These are phyloP conservation scores for Aspergillus sp. DNA, from an alignment of 2,329 filamentous ascomycete species.

Conservation along the genomic window DNA sequence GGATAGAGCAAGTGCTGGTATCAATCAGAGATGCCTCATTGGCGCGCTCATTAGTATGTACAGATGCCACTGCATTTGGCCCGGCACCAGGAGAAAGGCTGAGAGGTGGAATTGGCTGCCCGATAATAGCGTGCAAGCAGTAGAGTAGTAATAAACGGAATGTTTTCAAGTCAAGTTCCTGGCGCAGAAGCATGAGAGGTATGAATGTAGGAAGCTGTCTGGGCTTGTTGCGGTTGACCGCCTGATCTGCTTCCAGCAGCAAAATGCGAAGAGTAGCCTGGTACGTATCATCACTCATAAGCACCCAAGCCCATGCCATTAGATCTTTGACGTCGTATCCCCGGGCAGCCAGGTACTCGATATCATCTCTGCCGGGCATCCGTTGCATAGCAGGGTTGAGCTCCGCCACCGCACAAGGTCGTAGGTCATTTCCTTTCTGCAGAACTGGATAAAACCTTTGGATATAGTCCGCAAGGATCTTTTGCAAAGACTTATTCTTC, in stretches of 20 bases:
- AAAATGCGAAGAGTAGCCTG: conserved; percentile 44
- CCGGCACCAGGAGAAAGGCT: neutral
- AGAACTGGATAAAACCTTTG: conserved; percentile 38
- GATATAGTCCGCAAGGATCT: conserved; percentile 46
- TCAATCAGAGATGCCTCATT: conserved; percentile 27
- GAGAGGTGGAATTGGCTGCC: conserved; percentile 26
- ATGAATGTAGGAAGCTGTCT: conserved; percentile 51
- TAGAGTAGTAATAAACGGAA: conserved; percentile 50
- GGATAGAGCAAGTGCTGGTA: conserved; percentile 40
- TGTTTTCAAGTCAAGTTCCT: conserved; percentile 44
- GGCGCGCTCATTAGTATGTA: neutral
- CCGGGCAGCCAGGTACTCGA: conserved; percentile 36
- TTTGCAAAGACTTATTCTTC: conserved; percentile 35
- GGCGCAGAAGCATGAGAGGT: conserved; percentile 51
- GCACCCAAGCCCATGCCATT: conserved; percentile 53
- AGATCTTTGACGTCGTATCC: conserved; percentile 47
- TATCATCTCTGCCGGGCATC: conserved; percentile 37
- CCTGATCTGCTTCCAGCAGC: conserved; percentile 32
- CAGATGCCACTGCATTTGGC: conserved; percentile 5
- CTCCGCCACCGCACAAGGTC: neutral
- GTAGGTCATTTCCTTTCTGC: conserved; percentile 6
- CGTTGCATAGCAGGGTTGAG: conserved; percentile 34
- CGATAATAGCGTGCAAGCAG: conserved; percentile 40
- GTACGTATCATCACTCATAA: conserved; percentile 42
- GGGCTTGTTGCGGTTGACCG: conserved; percentile 2